Base-by-base conservation (phyloP, 306 rosid species). In the Astragalus glycyphyllos region DNA sequence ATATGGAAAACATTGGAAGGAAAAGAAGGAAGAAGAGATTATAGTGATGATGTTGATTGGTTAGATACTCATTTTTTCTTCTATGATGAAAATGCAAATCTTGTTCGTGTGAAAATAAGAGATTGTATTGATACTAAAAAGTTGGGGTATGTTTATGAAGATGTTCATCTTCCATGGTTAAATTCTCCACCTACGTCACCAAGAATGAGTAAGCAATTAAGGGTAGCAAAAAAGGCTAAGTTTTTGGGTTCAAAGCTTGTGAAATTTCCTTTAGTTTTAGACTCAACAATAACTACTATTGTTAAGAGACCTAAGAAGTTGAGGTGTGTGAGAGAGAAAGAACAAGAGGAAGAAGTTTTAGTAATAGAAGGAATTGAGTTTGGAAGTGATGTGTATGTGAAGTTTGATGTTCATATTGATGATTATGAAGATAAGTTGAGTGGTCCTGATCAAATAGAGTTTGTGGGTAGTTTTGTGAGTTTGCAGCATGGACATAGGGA, bases 391-490 rank as follows among this genome's bases (percentile, higher is more conserved):
- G 8, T 31, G 5, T 53, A 46, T 0, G 69, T 92, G 11, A 92
- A 84, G 51, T 89, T 92, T 51, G 97, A 92, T 20, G 90, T 92
- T 37, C 88, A 62, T 38, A 50, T 92, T 23, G 71, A 92, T 26
- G 89, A 87, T 32, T 86, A 88, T 45, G 86, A 89, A 23, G 96
- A 81, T 20, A 20, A 8, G 16, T 80, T 75, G 0, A 84, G 77
- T 23, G 80, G 67, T 0, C 82, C 87, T 0, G 82, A 55, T 20
- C 59, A 79, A 40, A 73, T 82, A 0, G 94, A 92, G 78, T 92
- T 83, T 69, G 92, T 90, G 0, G 96, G 94, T 0, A 87, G 90
- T 68, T 89, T 89, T 73, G 92, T 92, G 74, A 87, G 73, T n/a
- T 80, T 87, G 45, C 86, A 79, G 0, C 96, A 58, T 58, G 69